Evolutionary conservation across 805 yeast genomes (phyloP), one percentile per base, ranked within the genome.

Genomic region (Teunomyces barrocoloradensis): DNA sequence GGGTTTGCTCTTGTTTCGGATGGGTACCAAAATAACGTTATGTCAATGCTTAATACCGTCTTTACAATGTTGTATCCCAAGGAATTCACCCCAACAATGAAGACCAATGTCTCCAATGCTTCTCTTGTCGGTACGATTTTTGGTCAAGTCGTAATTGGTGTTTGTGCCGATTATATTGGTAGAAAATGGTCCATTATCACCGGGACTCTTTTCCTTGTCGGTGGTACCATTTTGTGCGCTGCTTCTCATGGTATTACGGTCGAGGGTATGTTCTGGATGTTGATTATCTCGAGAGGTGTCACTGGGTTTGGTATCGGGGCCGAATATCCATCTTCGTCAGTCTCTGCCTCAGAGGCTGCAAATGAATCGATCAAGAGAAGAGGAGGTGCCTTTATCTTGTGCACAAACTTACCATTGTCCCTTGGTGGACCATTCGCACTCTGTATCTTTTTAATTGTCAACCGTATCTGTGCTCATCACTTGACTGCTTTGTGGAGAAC

Each of bases 271-370:
- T 80, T 85, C 58, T 84, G 87, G 89, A 84, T 82, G 88, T 68
- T 86, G 57, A 79, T 82, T 40, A 81, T 86, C n/a, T 71, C 80
- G 51, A 75, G 92, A 63, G 92, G 92, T 56, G 74, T 84, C 7
- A 80, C 85, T 42, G 95, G 94, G 39, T 80, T 85, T 53, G 94
- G 94, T 52, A 79, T 85, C 48, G 90, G 90, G 52, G 89, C 89
- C 29, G 90, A 85, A 60, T 85, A 85, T 58, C 85, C 87, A 9
- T 82, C 87, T 0, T 80, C 84, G 17, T 80, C 88, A 0, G 80
- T 84, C 2, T 72, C 85, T 15, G 86, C 89, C 2, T 79, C 82
- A 38, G 90, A 85, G 59, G 85, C 90, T 27, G 87, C 89, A 7
- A 84, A 85, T 60, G 89, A 85, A 57, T 74, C 81, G 5, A 74